Conservation (phyloP, 352 stramenopile species). For the Elongisporangium senticosum region DNA sequence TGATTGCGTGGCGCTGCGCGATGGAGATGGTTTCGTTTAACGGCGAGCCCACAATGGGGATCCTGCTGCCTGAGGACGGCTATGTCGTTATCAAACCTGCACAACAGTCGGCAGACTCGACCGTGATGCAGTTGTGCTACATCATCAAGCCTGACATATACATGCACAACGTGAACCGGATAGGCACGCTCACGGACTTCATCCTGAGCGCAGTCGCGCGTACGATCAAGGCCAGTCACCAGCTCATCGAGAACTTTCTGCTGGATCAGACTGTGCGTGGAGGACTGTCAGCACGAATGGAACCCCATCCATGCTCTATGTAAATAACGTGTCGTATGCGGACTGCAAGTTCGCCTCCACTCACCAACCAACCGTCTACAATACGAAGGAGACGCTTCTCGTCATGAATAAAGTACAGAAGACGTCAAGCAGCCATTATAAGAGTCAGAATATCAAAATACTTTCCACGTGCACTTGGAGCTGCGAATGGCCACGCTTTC, state of each 20-base stretch:
- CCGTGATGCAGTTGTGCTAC: slow-evolving; percentile 25
- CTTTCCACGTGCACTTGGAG: no score
- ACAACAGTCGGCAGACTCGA: no score
- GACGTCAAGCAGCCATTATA: no score
- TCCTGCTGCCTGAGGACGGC: slow-evolving; percentile 30
- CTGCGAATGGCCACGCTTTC: no score
- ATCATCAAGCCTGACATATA: slow-evolving; percentile 43
- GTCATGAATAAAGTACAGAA: no score
- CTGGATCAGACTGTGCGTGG: slow-evolving; percentile 23
- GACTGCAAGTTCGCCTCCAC: no score
- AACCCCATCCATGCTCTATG: no score
- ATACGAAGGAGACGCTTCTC: no score
- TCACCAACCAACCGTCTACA: no score
- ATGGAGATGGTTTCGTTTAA: slow-evolving; percentile 35
- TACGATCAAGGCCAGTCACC: slow-evolving; percentile 33
- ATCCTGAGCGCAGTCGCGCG: slow-evolving; percentile 25
- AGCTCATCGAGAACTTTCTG: slow-evolving; percentile 48
- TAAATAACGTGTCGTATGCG: no score
- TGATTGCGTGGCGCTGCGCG: slow-evolving; percentile 34
- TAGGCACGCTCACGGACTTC: slow-evolving; percentile 30
- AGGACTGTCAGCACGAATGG: no score
- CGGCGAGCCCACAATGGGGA: slow-evolving; percentile 18
- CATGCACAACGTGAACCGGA: slow-evolving; percentile 18
- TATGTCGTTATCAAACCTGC: slow-evolving; percentile 29
- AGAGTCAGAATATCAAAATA: no score